Conservation (phyloP, 2,329 filamentous ascomycete species). For the Lecanoromycetidae sp. region DNA sequence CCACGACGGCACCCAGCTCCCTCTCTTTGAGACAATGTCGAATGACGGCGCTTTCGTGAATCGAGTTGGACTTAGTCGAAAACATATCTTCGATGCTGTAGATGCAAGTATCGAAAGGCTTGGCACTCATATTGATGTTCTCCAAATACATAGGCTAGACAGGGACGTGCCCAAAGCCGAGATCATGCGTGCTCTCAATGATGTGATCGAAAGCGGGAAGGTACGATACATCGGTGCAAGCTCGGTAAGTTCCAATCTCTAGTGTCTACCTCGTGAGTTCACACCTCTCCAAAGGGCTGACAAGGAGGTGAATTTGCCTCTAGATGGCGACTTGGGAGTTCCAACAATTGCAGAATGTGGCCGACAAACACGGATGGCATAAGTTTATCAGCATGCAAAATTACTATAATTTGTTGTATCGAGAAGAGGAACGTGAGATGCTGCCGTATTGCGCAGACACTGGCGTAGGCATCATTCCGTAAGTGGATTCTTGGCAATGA, state of each 20-base stretch:
- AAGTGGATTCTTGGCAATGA: slow-evolving; percentile 3
- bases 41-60: no score
- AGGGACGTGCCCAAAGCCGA: slow-evolving; percentile 36
- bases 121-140: slow-evolving; percentile 37
- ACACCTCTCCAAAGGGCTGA: no score
- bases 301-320: no score
- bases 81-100: slow-evolving; percentile 50
- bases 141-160: slow-evolving; percentile 34
- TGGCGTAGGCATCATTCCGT: slow-evolving; percentile 36
- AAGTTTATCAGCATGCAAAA: slow-evolving; percentile 52
- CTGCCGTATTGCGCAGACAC: slow-evolving; percentile 37
- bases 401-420: slow-evolving; percentile 45
- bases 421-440: slow-evolving; percentile 52
- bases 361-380: slow-evolving; percentile 46
- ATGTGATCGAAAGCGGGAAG: slow-evolving; percentile 28
- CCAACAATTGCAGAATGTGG: slow-evolving; percentile 39
- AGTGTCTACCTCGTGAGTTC: no score
- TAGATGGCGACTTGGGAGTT: slow-evolving; percentile 20
- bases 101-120: slow-evolving; percentile 37
- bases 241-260: slow-evolving; percentile 24
- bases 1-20: slow-evolving; percentile 40
- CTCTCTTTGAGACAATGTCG: slow-evolving; percentile 24
- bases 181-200: slow-evolving; percentile 36
- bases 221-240: slow-evolving; percentile 28
- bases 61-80: slow-evolving; percentile 41